phyloP scores from a whole-genome alignment of 305 asterid genomes.

The Euphrasia arctica region DNA sequence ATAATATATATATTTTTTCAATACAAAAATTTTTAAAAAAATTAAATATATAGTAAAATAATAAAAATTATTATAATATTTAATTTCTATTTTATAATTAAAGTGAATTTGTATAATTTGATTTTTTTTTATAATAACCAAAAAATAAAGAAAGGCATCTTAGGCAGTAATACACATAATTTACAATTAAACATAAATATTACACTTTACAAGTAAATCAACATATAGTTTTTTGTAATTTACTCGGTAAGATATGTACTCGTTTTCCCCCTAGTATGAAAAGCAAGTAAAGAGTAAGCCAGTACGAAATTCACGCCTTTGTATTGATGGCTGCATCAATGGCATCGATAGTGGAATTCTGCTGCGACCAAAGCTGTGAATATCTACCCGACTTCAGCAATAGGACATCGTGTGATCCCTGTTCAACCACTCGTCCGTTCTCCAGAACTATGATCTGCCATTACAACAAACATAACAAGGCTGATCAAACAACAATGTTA shows the following conservation, averaged over 20 bases:
- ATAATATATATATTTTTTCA: too few species aligned
- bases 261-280: not conserved
- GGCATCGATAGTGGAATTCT: conserved; percentile 73
- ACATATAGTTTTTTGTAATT: not conserved
- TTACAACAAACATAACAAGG: conserved; percentile 7
- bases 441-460: conserved; percentile 87
- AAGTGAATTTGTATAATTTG: too few species aligned
- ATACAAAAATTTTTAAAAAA: too few species aligned
- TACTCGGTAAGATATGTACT: conserved; percentile 17
- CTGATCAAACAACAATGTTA: too few species aligned
- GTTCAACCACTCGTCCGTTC: conserved; percentile 89
- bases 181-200: too few species aligned
- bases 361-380: conserved; percentile 95
- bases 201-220: too few species aligned
- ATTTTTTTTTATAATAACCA: too few species aligned
- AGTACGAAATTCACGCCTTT: conserved; percentile 35
- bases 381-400: conserved; percentile 76
- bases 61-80: too few species aligned
- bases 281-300: not conserved
- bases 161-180: too few species aligned
- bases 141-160: too few species aligned
- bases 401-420: conserved; percentile 89
- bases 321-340: conserved; percentile 64
- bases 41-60: too few species aligned
- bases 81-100: too few species aligned